Evolutionary conservation across 2,329 filamentous ascomycete species (phyloP).

Genomic region (Ascochyta rabiei): DNA sequence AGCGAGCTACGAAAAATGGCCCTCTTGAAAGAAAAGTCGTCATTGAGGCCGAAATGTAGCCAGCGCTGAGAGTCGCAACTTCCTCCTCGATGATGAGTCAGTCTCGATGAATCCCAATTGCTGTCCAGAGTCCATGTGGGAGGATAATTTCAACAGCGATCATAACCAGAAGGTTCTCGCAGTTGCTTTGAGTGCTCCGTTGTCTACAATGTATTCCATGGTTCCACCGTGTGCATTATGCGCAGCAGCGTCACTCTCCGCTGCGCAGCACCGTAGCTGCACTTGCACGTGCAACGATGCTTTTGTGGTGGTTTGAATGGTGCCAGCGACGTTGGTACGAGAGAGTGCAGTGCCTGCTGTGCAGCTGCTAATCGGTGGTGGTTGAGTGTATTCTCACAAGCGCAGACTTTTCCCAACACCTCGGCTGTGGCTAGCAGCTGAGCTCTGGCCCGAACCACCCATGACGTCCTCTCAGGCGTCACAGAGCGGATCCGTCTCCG

Average conservation of each 20-base stretch:
- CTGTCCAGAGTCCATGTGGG: conserved; percentile 24
- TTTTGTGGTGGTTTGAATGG: neutral
- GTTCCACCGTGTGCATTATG: neutral
- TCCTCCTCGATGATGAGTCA: conserved; percentile 26
- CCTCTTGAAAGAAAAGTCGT: neutral
- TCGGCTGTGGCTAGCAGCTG: conserved; percentile 24
- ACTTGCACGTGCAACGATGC: neutral
- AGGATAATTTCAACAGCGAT: conserved; percentile 42
- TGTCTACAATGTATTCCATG: neutral
- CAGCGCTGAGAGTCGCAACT: conserved; percentile 21
- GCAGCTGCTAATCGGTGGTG: neutral
- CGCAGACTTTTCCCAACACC: conserved; percentile 18
- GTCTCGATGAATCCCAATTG: conserved; percentile 20
- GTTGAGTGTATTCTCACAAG: conserved; percentile 21
- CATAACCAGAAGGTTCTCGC: conserved; percentile 34
- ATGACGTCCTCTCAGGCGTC: conserved; percentile 29
- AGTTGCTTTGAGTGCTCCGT: conserved; percentile 40
- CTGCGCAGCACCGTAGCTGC: neutral
- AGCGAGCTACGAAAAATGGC: neutral
- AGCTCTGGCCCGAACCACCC: conserved; percentile 6
- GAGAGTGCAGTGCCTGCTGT: neutral
- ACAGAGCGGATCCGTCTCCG: conserved; percentile 30
- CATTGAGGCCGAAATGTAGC: conserved; percentile 16
- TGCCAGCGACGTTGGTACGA: neutral
- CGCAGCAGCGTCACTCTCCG: neutral